Evolutionary conservation across 345 rosid genomes (phyloP), one percentile per base, ranked within the genome.

Genomic region (Orychophragmus violaceus): DNA sequence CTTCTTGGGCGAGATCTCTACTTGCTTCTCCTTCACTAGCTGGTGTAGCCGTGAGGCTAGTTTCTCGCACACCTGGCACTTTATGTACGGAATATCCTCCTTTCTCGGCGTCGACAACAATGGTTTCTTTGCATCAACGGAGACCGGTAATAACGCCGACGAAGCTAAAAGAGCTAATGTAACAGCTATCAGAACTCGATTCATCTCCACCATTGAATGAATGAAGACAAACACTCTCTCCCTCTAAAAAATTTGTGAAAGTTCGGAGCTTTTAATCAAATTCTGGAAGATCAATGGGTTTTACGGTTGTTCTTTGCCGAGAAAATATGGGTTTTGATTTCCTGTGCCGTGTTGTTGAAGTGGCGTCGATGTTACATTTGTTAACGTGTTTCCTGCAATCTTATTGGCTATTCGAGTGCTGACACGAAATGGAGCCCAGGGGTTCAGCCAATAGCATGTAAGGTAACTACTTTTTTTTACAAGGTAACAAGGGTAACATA

Each of bases 11-110:
- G 82, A 80, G 90, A 94, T 91, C 86, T 83, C 79, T 29, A 68
- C 54, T 70, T 87, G 93, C 83, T 87, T 94, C 76, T 79, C 79
- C 78, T 85, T 82, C 35, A 84, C 96, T 72, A 84, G 89, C 25
- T 61, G 78, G 62, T 78, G 63, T 76, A 94, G 45, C 78, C 76
- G 81, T 1, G 84, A 76, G 3, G 97, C 91, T 22, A 94, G 45
- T 76, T 79, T 94, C 79, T 94, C 93, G 66, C 99, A 94, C 8
- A 91, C 96, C 71, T 89, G 96, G 51, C 99, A 94, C 76, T 79
- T 91, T 42, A 94, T 84, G 78, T 62, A 91, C 27, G 95, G 96
- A 8, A 94, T 60, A 70, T 94, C 99, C 70, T 94, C 99, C 42
- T 77, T 88, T 68, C 99, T 83, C 61, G 93, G 86, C 59, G 58